Percentiles rank a stretch among this genome's conserved stretches.
phyloP scores from a whole-genome alignment of 192 early-diverging fungal genomes.

The Pilaira anomala region DNA sequence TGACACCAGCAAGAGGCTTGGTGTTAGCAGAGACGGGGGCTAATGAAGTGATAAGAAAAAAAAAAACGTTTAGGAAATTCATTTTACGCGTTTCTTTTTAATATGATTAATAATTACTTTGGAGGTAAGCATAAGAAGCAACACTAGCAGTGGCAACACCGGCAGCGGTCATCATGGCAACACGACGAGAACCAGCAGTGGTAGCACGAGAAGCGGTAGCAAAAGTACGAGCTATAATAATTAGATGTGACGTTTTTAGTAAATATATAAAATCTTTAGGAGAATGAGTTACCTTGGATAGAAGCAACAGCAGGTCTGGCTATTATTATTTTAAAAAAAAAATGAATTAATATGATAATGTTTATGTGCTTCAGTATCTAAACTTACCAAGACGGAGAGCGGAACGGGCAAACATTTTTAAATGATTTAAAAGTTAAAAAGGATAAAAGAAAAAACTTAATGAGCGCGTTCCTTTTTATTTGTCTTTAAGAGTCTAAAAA shows the following conservation, averaged over 20 bases:
- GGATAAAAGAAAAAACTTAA: constrained; percentile 11
- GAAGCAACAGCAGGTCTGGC: constrained; percentile 7
- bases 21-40: constrained; percentile 32
- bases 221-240: constrained; percentile 31
- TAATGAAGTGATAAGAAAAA: constrained; percentile 5
- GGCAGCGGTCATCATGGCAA: constrained; percentile 21
- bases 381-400: constrained; percentile 10
- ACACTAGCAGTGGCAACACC: constrained; percentile 28
- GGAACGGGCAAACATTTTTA: constrained; percentile 21
- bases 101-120: constrained; percentile 4
- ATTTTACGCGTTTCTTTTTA: background rate
- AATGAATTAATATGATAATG: background rate
- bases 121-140: constrained; percentile 24
- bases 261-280: background rate
- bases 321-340: background rate
- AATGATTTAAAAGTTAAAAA: constrained; percentile 6
- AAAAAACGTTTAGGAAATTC: background rate
- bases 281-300: constrained; percentile 15
- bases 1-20: constrained; percentile 47
- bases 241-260: background rate
- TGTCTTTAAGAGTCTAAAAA: background rate
- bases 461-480: background rate
- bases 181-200: constrained; percentile 23
- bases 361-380: background rate
- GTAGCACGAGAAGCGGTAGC: constrained; percentile 30